A percentile compares a stretch with the other conserved stretches of the same genome.
These are phyloP conservation scores for Rhodotorula diobovata DNA, from an alignment of 768 basidiomycete genomes.

Conservation along the genomic window DNA sequence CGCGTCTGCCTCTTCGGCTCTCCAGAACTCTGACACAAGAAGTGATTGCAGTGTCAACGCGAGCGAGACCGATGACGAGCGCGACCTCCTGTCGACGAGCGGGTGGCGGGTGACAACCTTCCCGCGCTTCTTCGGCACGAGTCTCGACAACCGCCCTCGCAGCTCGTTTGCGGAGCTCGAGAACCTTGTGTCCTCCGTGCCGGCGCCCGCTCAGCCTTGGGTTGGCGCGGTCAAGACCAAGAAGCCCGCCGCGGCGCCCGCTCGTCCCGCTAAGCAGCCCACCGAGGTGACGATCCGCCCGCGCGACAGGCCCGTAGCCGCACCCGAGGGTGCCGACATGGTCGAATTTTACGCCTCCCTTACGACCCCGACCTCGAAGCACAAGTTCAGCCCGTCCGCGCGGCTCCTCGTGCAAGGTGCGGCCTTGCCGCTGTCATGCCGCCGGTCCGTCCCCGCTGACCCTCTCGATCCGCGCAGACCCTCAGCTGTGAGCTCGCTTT, in stretches of 20 bases:
- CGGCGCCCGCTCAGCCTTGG: too few relatives aligned
- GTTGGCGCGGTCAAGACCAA: too few relatives aligned
- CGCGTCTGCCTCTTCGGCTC: too few relatives aligned
- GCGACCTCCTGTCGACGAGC: not conserved
- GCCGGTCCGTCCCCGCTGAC: too few relatives aligned
- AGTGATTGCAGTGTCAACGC: not conserved
- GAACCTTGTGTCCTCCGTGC: too few relatives aligned
- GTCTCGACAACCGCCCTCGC: not conserved
- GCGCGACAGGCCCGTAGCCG: not conserved
- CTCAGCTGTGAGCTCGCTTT: not conserved
- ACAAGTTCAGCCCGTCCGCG: not conserved
- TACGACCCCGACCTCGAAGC: not conserved
- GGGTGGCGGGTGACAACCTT: constrained; percentile 5
- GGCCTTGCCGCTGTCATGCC: too few relatives aligned
- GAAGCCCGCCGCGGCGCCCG: not conserved
- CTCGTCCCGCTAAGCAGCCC: not conserved
- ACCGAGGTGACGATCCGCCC: not conserved
- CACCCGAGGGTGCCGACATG: not conserved
- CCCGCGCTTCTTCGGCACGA: not conserved
- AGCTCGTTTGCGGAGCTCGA: not conserved
- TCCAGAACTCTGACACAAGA: not conserved
- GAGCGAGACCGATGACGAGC: not conserved
- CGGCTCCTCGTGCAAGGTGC: not conserved
- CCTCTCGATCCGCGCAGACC: too few relatives aligned
- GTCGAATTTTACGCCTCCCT: not conserved